Conservation (phyloP, 2,329 filamentous ascomycete genomes). For the Iodosphaeria phyllophila region DNA sequence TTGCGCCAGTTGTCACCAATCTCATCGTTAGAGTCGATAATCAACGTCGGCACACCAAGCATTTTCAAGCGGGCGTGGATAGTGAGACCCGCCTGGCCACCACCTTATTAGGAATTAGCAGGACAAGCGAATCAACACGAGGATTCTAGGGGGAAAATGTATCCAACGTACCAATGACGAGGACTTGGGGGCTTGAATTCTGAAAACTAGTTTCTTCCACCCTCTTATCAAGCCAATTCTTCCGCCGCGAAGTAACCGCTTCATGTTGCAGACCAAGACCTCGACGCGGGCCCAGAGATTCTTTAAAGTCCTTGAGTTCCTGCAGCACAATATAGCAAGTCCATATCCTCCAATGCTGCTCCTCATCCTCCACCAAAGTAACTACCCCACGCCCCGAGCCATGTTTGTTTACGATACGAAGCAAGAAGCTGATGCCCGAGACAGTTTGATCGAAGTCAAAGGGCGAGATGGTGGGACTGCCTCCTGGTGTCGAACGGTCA, state of each 20-base stretch:
- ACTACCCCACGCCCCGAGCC: constrained; percentile 38
- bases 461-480: constrained; percentile 21
- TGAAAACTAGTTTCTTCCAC: constrained; percentile 25
- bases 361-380: constrained; percentile 24
- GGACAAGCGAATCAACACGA: not conserved
- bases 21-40: constrained; percentile 38
- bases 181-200: constrained; percentile 32
- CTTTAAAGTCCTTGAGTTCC: constrained; percentile 33
- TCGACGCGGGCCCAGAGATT: constrained; percentile 25
- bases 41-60: constrained; percentile 31
- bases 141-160: constrained; percentile 1
- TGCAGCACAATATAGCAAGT: constrained; percentile 42
- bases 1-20: constrained; percentile 47
- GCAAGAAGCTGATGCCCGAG: constrained; percentile 35
- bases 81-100: constrained; percentile 38
- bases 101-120: constrained; percentile 1
- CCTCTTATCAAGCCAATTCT: constrained; percentile 42
- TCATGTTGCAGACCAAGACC: constrained; percentile 34
- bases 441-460: constrained; percentile 31
- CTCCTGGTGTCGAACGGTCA: constrained; percentile 23
- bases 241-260: constrained; percentile 19
- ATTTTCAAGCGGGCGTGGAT: constrained; percentile 39
- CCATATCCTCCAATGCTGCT: constrained; percentile 38
- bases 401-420: constrained; percentile 30
- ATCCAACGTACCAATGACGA: constrained; percentile 43